phyloP scores from a whole-genome alignment of 2,329 filamentous ascomycete species.

The Colletotrichum chrysophilum region DNA sequence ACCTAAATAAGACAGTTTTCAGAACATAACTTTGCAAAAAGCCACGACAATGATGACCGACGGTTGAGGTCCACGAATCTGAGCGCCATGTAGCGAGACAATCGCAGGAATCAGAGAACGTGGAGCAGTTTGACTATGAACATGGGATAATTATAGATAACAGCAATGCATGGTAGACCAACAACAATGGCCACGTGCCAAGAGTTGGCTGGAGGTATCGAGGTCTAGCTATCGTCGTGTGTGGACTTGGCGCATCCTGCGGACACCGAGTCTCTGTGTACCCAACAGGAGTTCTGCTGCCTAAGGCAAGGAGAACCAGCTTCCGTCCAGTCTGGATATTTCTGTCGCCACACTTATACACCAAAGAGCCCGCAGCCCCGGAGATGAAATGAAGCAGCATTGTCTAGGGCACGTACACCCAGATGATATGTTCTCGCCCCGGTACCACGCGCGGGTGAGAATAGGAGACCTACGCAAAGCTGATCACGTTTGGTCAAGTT shows the following conservation, averaged over 20 bases:
- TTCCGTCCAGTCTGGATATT: accelerated
- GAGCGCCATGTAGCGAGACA: accelerated
- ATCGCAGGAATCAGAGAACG: accelerated
- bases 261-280: not conserved
- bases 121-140: accelerated
- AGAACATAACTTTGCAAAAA: no score
- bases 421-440: no score
- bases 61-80: not conserved
- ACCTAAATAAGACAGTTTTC: no score
- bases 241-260: not conserved
- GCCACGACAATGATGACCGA: not conserved
- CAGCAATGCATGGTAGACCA: accelerated
- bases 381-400: no score
- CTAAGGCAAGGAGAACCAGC: not conserved
- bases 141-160: not conserved
- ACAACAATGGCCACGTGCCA: accelerated
- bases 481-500: no score
- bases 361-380: accelerated
- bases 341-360: accelerated
- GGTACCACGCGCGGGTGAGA: no score
- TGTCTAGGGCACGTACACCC: accelerated
- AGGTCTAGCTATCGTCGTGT: not conserved
- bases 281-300: accelerated
- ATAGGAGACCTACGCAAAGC: no score
- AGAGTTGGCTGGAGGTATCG: not conserved